A percentile compares a stretch with the other conserved stretches of the same genome.
These are phyloP conservation scores for Pseudozyma thailandica DNA, from an alignment of 1,284 basidiomycete species.

Conservation along the genomic window DNA sequence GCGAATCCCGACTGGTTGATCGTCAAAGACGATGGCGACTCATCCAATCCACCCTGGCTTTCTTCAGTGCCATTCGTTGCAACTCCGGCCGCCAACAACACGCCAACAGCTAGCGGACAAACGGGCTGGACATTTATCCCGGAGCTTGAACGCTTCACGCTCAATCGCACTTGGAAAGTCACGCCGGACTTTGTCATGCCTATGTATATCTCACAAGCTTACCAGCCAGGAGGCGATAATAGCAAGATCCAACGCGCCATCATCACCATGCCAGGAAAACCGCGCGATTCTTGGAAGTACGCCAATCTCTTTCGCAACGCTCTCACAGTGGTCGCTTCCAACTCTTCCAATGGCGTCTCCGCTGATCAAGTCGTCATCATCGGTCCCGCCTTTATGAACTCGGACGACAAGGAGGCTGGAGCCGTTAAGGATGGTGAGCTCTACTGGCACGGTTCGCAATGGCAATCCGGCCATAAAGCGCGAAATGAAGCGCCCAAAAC, in stretches of 20 bases:
- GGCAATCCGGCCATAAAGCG: constrained; percentile 58
- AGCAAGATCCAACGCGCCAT: constrained; percentile 54
- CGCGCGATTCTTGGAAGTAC: constrained; percentile 64
- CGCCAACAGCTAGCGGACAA: constrained; percentile 8
- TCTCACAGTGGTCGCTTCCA: constrained; percentile 40
- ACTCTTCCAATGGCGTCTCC: constrained; percentile 26
- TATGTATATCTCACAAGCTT: constrained; percentile 50
- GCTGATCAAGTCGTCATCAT: constrained; percentile 51
- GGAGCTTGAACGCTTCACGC: constrained; percentile 47
- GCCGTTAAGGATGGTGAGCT: constrained; percentile 38
- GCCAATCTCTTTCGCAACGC: constrained; percentile 57
- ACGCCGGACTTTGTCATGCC: constrained; percentile 43
- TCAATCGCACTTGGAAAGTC: constrained; percentile 52
- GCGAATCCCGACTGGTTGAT: constrained; percentile 34
- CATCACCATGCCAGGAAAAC: constrained; percentile 60
- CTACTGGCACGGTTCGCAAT: constrained; percentile 56
- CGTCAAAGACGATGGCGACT: constrained; percentile 37
- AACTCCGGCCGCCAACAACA: constrained; percentile 17
- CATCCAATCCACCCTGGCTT: constrained; percentile 34
- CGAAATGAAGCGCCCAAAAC: constrained; percentile 32
- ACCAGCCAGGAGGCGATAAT: constrained; percentile 38
- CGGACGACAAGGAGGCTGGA: constrained; percentile 51
- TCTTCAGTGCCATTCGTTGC: constrained; percentile 36
- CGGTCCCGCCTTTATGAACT: constrained; percentile 53
- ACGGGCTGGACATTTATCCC: constrained; percentile 48